phyloP scores from a whole-genome alignment of 1,284 basidiomycete species.

The Heliocybe sulcata region DNA sequence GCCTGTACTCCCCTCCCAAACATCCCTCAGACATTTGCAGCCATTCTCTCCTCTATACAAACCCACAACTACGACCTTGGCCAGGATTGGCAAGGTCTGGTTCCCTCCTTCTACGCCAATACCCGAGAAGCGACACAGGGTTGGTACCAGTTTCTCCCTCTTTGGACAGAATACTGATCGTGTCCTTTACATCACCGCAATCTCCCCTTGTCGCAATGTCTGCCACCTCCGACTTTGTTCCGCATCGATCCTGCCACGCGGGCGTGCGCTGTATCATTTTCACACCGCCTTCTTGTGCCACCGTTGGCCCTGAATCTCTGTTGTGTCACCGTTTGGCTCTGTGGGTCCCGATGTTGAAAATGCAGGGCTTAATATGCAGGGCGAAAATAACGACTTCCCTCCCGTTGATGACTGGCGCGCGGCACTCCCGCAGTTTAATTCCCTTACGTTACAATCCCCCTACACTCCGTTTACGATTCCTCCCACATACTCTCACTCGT shows the following conservation, averaged over 20 bases:
- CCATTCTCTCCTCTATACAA: background rate
- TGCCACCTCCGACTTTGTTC: background rate
- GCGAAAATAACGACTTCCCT: background rate
- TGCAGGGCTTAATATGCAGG: background rate
- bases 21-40: background rate
- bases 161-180: background rate
- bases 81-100: background rate
- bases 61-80: background rate
- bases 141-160: background rate
- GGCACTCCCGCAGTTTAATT: background rate
- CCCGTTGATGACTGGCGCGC: background rate
- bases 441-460: conserved; percentile 1
- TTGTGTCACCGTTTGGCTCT: background rate
- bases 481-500: background rate
- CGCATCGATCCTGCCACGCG: background rate
- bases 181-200: background rate
- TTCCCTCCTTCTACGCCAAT: background rate
- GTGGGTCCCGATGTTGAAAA: background rate
- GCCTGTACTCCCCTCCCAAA: background rate
- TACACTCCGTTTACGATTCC: background rate
- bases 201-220: background rate
- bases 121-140: background rate
- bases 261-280: background rate
- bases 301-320: background rate
- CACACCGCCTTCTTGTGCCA: too few relatives aligned